Evolutionary conservation across 192 early-diverging fungal species (phyloP), one percentile per base, ranked within the genome.

Genomic region (Backusella macrospora): DNA sequence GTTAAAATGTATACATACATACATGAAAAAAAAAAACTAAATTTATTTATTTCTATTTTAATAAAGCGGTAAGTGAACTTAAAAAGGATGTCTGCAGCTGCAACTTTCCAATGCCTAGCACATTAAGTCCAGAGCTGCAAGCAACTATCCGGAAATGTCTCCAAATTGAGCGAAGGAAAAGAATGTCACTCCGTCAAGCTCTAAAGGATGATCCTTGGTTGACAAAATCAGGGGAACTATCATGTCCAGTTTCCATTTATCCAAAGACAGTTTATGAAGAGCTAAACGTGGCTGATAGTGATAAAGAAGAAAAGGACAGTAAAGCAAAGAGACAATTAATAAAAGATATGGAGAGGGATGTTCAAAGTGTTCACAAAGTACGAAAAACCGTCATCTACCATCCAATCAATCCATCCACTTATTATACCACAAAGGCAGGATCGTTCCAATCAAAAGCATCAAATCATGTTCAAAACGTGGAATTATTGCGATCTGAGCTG

Each of bases 171-270:
- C 63, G 86, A 15, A 43, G 74, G 43, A 76, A 81, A 46, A 73
- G 86, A 29, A 77, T 77, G 29, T 80, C 72, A 23, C 65, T 88
- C 6, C 46, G 73, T 0, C 59, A 70, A 21, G 70, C 81, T 13
- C 62, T 88, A 5, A 82, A 84, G 13, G 74, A 77, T 5, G 86
- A 88, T 72, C 76, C 76, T 8, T 88, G 86, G 86, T 68, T 88
- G 7, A 81, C 84, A 39, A 70, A 79, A 59, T 74, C 80, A 48
- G 64, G 67, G 0, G 44, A 55, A 52, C 38, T 78, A 3, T 15
- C 46, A 5, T 70, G 70, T n/a, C 69, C 70, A 26, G 45, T 76
- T 4, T 49, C 62, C 7, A 14, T 48, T n/a, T 55, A 39, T 6
- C 70, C 75, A 9, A 42, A 42, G 10, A 55, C 74, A 7, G 34